Conservation (phyloP, 2,329 filamentous ascomycete genomes). For the Gyromitra esculenta region DNA sequence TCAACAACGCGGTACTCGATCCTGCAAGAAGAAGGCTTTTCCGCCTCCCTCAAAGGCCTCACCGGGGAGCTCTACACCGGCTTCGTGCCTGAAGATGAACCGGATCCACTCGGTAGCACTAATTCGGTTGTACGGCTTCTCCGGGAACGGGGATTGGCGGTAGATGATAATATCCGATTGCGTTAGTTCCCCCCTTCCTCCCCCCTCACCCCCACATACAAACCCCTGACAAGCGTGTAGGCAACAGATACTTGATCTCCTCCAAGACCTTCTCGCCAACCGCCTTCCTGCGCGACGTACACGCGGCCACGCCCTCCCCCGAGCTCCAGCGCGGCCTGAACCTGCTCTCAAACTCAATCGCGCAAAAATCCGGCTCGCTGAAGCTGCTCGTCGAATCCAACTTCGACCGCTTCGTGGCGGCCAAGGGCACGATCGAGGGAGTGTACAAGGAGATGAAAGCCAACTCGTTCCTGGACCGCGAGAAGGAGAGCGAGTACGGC, state of each 20-base stretch:
- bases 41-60: constrained; percentile 52
- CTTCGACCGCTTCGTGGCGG: constrained; percentile 96
- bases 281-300: constrained; percentile 90
- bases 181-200: constrained; percentile 66
- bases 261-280: constrained; percentile 95
- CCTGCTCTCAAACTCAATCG: constrained; percentile 87
- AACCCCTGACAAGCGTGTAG: constrained; percentile 61
- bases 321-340: constrained; percentile 83
- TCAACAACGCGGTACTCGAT: constrained; percentile 57
- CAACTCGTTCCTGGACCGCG: constrained; percentile 61
- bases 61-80: constrained; percentile 67
- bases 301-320: constrained; percentile 84
- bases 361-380: constrained; percentile 95
- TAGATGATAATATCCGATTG: constrained; percentile 83
- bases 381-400: constrained; percentile 97
- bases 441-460: constrained; percentile 98
- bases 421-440: constrained; percentile 97
- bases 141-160: constrained; percentile 76
- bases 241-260: constrained; percentile 92
- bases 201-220: neutral
- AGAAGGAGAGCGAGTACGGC: constrained; percentile 54
- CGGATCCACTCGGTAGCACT: constrained; percentile 86
- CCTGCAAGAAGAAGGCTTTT: constrained; percentile 56
- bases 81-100: constrained; percentile 87
- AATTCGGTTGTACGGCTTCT: constrained; percentile 86